These are phyloP conservation scores for Pseudopediastrum boryanum DNA, from an alignment of 139 green algal species.

Conservation along the genomic window DNA sequence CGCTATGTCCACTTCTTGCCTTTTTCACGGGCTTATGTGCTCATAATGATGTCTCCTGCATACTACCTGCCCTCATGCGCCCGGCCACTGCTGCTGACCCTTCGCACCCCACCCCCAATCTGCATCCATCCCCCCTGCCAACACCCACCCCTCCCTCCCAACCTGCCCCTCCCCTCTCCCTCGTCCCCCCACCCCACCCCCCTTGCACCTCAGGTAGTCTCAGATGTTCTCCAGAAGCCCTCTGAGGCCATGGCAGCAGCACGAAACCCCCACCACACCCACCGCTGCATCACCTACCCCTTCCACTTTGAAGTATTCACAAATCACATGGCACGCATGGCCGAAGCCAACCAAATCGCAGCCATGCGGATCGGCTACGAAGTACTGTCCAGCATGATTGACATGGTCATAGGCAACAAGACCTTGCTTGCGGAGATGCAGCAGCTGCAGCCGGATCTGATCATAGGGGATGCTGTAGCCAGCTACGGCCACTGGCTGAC, in stretches of 20 bases:
- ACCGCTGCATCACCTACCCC: constrained; percentile 34
- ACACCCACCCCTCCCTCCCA: background rate
- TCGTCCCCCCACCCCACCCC: background rate
- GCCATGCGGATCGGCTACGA: constrained; percentile 21
- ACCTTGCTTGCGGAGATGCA: background rate
- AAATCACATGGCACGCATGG: constrained; percentile 18
- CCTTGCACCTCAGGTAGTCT: constrained; percentile 15
- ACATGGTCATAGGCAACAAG: constrained; percentile 9
- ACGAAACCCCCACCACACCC: background rate
- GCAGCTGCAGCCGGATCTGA: constrained; percentile 8
- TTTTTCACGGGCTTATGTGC: too few relatives aligned
- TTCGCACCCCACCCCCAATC: background rate
- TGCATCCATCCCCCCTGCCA: background rate
- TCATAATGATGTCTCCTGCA: too few relatives aligned
- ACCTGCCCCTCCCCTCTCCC: background rate
- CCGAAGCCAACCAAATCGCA: background rate
- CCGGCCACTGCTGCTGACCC: too few relatives aligned
- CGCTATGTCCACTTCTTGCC: too few relatives aligned
- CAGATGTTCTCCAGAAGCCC: background rate
- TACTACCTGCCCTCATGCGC: too few relatives aligned
- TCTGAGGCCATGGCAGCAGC: background rate
- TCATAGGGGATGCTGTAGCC: constrained; percentile 27
- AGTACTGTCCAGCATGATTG: constrained; percentile 24
- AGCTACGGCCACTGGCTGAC: constrained; percentile 31
- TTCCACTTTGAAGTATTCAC: constrained; percentile 29